phyloP scores from a whole-genome alignment of 83 land plant genomes.

The Isoetes engelmannii region DNA sequence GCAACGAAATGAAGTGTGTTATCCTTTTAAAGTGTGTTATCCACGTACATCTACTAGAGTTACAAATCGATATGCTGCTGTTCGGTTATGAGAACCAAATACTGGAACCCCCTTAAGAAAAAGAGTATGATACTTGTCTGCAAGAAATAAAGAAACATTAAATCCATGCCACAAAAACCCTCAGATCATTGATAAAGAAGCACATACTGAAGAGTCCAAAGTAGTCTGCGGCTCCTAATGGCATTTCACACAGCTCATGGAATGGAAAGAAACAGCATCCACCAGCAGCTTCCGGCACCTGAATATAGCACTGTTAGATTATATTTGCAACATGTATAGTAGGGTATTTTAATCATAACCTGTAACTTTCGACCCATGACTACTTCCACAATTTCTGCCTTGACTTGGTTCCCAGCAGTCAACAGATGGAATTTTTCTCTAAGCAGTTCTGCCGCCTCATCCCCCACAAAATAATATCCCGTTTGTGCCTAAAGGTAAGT shows the following conservation, averaged over 20 bases:
- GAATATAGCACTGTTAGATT: conserved; percentile 4
- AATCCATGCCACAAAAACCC: neutral
- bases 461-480: conserved; percentile 74
- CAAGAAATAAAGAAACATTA: conserved; percentile 12
- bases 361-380: conserved; percentile 81
- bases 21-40: neutral
- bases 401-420: conserved; percentile 40
- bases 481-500: conserved; percentile 49
- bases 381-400: conserved; percentile 68
- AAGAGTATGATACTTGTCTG: conserved; percentile 87
- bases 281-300: conserved; percentile 83
- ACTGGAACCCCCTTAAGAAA: conserved; percentile 79
- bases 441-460: conserved; percentile 36
- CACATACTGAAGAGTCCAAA: conserved; percentile 87
- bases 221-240: conserved; percentile 96
- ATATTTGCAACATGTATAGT: neutral
- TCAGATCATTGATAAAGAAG: neutral
- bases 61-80: conserved; percentile 91
- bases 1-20: neutral
- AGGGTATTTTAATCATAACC: conserved; percentile 26
- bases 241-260: conserved; percentile 86
- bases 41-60: conserved; percentile 79
- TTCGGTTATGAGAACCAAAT: conserved; percentile 72
- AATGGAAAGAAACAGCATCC: conserved; percentile 91
- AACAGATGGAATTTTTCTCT: conserved; percentile 53